Base-by-base conservation (phyloP, 2,329 filamentous ascomycete genomes). In the Alternaria infectoria region DNA sequence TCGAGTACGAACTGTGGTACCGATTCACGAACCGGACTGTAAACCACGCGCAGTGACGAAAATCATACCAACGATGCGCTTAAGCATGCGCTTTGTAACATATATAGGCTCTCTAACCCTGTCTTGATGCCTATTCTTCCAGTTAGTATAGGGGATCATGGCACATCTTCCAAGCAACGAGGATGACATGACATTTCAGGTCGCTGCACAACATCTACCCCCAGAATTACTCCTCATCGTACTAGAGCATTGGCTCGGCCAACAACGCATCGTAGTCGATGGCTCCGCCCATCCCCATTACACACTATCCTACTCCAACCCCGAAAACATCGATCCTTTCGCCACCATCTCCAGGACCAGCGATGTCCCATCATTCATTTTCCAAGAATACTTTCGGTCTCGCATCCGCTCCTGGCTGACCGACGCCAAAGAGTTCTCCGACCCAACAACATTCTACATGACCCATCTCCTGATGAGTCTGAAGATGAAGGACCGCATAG, bases 371-470 rank as follows among this genome's bases (percentile, higher is more conserved):
- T 6, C 28, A 8, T 21, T 15, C 23, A 10, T 23, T 11, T 4
- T 8, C 28, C 21, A 6, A 11, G 19, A 52, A 12, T 40, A 17
- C 19, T 3, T 25, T 10, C 30, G 30, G 8, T 10, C 13, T 13
- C 13, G 49, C 3, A 12, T 25, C 4, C 9, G 23, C 13, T 32
- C 28, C 44, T 70, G 57, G 61, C 51, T 64, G 15, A 49, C 51
- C 9, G 44, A 44, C 25, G 5, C 45, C 13, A 69, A 69, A 32
- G 17, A 40, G 5, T 68, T 70, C 50, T 30, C 13, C 28, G 26
- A 55, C 17, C 26, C 61, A n/a, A n/a, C 17, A 13, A 26, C 57
- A 6, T 69, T 69, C 44, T 58, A 45, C n/a, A 43, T 61, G 15
- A 52, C 40, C 17, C 63, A 68, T 46, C 19, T 52, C 15, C 21